phyloP scores from a whole-genome alignment of 495 filamentous ascomycete species.

The Elaphomyces granulatus region DNA sequence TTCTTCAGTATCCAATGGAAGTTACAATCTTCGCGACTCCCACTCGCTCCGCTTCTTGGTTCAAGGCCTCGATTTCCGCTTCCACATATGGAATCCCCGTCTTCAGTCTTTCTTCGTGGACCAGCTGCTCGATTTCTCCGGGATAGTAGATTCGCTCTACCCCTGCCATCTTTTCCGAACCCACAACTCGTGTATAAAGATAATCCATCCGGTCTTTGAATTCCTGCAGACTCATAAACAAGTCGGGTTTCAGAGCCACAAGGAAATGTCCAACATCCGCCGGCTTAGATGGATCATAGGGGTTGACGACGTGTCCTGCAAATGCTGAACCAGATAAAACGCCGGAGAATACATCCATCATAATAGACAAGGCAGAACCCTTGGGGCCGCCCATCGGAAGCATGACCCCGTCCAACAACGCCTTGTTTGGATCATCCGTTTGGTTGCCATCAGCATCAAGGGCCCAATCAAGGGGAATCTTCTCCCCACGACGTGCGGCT shows the following conservation, averaged over 20 bases:
- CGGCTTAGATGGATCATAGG: slow-evolving; percentile 52
- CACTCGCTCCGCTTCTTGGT: slow-evolving; percentile 47
- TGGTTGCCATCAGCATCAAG: slow-evolving; percentile 52
- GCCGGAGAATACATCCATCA: slow-evolving; percentile 80
- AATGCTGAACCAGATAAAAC: slow-evolving; percentile 57
- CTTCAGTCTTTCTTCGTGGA: slow-evolving; percentile 35
- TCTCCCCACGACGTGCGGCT: slow-evolving; percentile 53
- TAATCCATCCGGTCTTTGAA: slow-evolving; percentile 58
- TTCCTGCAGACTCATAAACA: slow-evolving; percentile 57
- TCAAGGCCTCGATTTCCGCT: slow-evolving; percentile 50
- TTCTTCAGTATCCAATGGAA: no score
- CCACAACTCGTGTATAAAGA: slow-evolving; percentile 49
- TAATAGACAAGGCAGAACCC: slow-evolving; percentile 53
- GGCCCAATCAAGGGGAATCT: slow-evolving; percentile 62
- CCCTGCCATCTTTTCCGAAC: slow-evolving; percentile 48
- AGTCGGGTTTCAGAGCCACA: slow-evolving; percentile 58
- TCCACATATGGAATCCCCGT: slow-evolving; percentile 53
- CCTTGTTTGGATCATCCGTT: slow-evolving; percentile 52
- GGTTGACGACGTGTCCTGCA: slow-evolving; percentile 55
- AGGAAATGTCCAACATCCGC: slow-evolving; percentile 68
- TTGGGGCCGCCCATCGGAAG: slow-evolving; percentile 70
- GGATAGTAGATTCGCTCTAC: slow-evolving; percentile 70
- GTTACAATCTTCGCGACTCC: slow-evolving; percentile 21
- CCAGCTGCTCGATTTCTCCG: slow-evolving; percentile 59
- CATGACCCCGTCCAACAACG: slow-evolving; percentile 54